Base-by-base conservation (phyloP, 2,329 filamentous ascomycete species). In the Colletotrichum noveboracense region DNA sequence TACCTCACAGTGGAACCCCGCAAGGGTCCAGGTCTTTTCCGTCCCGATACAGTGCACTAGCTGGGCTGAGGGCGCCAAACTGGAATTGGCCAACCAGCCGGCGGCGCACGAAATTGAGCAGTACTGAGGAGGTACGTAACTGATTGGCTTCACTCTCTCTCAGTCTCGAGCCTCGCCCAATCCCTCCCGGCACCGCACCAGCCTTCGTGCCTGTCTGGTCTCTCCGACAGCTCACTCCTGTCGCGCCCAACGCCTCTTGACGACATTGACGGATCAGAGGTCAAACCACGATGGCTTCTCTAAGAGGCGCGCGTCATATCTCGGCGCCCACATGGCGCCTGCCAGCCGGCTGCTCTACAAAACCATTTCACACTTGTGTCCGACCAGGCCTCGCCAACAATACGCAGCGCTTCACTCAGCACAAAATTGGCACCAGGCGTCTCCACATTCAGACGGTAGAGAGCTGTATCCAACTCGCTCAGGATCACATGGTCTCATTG, bases 361-460 rank as follows among this genome's bases (percentile, higher is more conserved):
- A 48, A 8, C 65, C 70, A n/a, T 61, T 69, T 3, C 60, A 61
- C 30, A 24, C 65, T 16, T 69, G 34, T 38, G 32, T 74, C 28
- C 74, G 74, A 28, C 74, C 70, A 30, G 48, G 24, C 12, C 34
- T 65, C 24, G 24, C n/a, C 18, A 18, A 52, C 16, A 32, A 14
- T 5, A 24, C 26, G 8, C 62, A 32, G 10, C n/a, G 18, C 24
- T 32, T 43, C n/a, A 18, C 34, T 13, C 73, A 69, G 14, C 36
- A 16, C 14, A 36, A 13, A 6, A 16, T 13, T 4, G 60, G 60
- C 58, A 26, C 24, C 16, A 76, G 76, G 36, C 56, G 66, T 16
- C 52, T 87, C 71, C 84, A 86, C 67, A 77, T 86, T 71, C 78
- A 80, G 61, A 77, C 82, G 52, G 75, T 80, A 34, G 74, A 85